Evolutionary conservation across 192 early-diverging fungal species (phyloP).

Genomic region (Entrophospora sp.): DNA sequence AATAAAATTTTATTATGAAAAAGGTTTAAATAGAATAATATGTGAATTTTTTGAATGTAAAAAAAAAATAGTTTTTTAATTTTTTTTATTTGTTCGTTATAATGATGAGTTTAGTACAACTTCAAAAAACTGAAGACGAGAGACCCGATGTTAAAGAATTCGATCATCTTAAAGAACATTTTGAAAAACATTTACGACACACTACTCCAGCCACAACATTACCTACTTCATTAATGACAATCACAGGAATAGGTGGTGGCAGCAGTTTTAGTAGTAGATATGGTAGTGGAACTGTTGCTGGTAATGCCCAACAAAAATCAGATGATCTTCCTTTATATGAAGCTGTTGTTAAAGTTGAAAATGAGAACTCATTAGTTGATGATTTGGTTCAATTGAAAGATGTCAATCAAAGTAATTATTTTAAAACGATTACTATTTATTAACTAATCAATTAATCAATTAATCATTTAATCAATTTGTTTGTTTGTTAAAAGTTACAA

Average conservation of each 20-base stretch:
- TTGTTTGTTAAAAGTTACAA: constrained; percentile 34
- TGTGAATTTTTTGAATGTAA: too few species aligned
- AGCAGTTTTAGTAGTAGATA: constrained; percentile 25
- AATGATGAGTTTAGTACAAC: constrained; percentile 44
- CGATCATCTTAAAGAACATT: constrained; percentile 72
- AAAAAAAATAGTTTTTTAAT: constrained; percentile 15
- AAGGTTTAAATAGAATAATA: too few species aligned
- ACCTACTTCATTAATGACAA: constrained; percentile 10
- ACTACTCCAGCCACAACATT: constrained; percentile 29
- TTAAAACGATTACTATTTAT: background rate
- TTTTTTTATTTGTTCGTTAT: background rate
- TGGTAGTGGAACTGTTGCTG: background rate
- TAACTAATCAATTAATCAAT: background rate
- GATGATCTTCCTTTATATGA: constrained; percentile 42
- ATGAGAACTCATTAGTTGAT: constrained; percentile 26
- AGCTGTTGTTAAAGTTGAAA: constrained; percentile 33
- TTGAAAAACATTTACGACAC: constrained; percentile 64
- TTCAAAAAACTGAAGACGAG: constrained; percentile 70
- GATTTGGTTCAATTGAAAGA: constrained; percentile 28
- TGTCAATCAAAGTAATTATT: constrained; percentile 36
- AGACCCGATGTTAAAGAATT: constrained; percentile 71
- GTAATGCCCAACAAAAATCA: constrained; percentile 25
- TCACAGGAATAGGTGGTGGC: constrained; percentile 21
- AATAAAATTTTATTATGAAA: background rate
- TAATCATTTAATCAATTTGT: constrained; percentile 10